Conservation (phyloP, 108 stramenopile genomes). For the Skeletonema grethae region DNA sequence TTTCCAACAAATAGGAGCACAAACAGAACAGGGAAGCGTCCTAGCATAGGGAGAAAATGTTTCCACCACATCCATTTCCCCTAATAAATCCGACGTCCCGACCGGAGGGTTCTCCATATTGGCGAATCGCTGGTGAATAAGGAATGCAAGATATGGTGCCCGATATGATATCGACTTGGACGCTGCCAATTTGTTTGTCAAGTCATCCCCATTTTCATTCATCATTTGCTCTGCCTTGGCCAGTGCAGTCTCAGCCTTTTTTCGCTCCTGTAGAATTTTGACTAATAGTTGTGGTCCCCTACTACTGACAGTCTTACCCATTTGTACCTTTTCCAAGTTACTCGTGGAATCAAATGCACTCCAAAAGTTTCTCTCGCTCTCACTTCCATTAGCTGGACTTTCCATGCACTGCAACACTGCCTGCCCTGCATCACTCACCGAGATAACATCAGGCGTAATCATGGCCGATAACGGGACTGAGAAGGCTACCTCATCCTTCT, state of each 20-base stretch:
- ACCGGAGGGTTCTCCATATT: constrained; percentile 57
- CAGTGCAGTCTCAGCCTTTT: constrained; percentile 67
- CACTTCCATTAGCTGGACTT: background rate
- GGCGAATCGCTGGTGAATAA: constrained; percentile 86
- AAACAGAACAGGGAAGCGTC: constrained; percentile 80
- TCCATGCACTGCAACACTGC: constrained; percentile 70
- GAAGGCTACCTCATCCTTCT: constrained; percentile 78
- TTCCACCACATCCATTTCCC: constrained; percentile 39
- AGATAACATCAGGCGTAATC: constrained; percentile 84
- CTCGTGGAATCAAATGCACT: constrained; percentile 75
- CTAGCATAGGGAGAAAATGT: constrained; percentile 88
- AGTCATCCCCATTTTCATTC: background rate
- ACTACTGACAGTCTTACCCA: constrained; percentile 56
- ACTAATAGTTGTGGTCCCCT: constrained; percentile 81
- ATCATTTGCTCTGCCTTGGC: constrained; percentile 26
- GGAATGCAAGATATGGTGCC: constrained; percentile 49
- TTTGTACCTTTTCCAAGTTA: constrained; percentile 45
- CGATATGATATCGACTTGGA: constrained; percentile 33
- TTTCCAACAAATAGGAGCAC: constrained; percentile 86
- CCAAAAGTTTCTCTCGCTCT: constrained; percentile 54
- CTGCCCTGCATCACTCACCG: constrained; percentile 83
- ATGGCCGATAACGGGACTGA: constrained; percentile 72
- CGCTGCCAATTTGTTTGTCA: constrained; percentile 25
- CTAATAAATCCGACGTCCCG: constrained; percentile 17
- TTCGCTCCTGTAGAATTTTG: constrained; percentile 85